phyloP scores from a whole-genome alignment of 108 stramenopile species.

The Licmophora abbreviata region DNA sequence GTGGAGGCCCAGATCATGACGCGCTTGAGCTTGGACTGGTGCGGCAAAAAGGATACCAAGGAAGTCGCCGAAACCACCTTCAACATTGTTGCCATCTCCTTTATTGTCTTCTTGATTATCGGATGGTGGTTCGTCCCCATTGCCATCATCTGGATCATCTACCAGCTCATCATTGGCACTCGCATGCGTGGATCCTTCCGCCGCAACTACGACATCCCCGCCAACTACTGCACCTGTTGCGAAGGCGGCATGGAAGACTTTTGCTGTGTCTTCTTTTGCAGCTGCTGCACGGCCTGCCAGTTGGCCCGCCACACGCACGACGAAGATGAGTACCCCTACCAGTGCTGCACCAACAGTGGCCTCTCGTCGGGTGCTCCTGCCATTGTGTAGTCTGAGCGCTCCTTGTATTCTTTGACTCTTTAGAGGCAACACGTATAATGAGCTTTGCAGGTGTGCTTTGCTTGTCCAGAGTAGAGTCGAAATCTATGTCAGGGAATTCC shows the following conservation, averaged over 20 bases:
- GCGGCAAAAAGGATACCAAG: constrained; percentile 9
- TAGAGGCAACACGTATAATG: no score
- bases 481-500: no score
- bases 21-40: constrained; percentile 30
- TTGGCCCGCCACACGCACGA: constrained; percentile 10
- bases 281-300: constrained; percentile 6
- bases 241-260: constrained; percentile 30
- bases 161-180: neutral
- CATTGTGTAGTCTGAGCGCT: constrained; percentile 1
- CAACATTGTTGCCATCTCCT: constrained; percentile 4
- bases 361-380: neutral
- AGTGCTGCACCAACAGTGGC: neutral
- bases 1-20: constrained; percentile 51
- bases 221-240: constrained; percentile 3
- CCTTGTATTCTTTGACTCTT: no score
- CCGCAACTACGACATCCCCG: constrained; percentile 27
- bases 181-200: constrained; percentile 17
- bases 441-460: no score
- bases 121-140: neutral
- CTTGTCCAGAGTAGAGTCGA: no score
- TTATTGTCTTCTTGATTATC: constrained; percentile 4
- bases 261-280: constrained; percentile 32
- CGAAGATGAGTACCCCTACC: constrained; percentile 1
- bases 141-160: neutral
- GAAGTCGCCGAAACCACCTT: constrained; percentile 6